phyloP scores from a whole-genome alignment of 164 flowering plant genomes.

The Echeveria elegans region DNA sequence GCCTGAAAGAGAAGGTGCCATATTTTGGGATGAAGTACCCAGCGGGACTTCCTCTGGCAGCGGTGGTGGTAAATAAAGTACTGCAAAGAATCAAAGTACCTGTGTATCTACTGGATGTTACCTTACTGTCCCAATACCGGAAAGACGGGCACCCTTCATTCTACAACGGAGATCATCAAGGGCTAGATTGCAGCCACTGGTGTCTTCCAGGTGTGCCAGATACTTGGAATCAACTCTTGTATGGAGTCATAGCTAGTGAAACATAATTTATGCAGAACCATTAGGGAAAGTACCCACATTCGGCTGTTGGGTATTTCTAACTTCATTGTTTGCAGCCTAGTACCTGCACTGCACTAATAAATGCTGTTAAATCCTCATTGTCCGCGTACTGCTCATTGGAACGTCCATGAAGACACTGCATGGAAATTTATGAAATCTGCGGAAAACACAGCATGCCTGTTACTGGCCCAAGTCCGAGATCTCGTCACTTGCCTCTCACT shows the following conservation, averaged over 20 bases:
- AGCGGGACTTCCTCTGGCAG: conserved; percentile 11
- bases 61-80: conserved; percentile 13
- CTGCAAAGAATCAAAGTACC: conserved; percentile 10
- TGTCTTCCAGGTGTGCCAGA: conserved; percentile 8
- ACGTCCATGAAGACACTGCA: too few relatives aligned
- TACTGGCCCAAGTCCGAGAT: too few relatives aligned
- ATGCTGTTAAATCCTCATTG: too few relatives aligned
- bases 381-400: too few relatives aligned
- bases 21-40: neutral
- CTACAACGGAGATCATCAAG: neutral
- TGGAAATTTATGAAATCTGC: too few relatives aligned
- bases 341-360: too few relatives aligned
- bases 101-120: conserved; percentile 16
- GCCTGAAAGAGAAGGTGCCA: neutral
- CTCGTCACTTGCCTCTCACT: too few relatives aligned
- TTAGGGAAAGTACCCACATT: too few relatives aligned
- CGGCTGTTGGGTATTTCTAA: too few relatives aligned
- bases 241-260: neutral
- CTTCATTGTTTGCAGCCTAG: too few relatives aligned
- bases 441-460: too few relatives aligned
- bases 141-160: conserved; percentile 15
- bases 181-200: conserved; percentile 5
- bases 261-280: neutral
- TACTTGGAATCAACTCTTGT: conserved; percentile 9
- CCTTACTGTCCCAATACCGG: conserved; percentile 13